Evolutionary conservation across 768 basidiomycete genomes (phyloP), one percentile per base, ranked within the genome.

Genomic region (Russula sp.): DNA sequence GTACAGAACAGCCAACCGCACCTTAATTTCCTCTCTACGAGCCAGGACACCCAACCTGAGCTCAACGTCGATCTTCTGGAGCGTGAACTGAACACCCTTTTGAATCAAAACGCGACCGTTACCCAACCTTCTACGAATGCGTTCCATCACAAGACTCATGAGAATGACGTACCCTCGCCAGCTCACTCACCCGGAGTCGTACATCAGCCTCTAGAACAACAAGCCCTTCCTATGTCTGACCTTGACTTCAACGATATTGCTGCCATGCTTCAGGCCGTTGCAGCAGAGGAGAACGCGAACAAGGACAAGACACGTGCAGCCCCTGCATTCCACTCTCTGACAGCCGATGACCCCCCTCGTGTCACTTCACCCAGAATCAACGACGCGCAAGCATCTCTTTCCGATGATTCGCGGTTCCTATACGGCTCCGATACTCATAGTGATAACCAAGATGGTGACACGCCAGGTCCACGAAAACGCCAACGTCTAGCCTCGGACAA

Each of bases 311-410:
- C 89, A 41, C 83, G 87, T 64, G 82, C 81, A 2, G 86, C 88
- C 0, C 87, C 89, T 51, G 83, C 88, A 2, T 90, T 90, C 69
- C 88, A 90, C 71, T 88, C 86, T 14, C 81, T 90, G 18, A 89
- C 86, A 18, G 82, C 83, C 41, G 80, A 76, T 49, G 80, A 81
- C 65, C 68, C 73, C 46, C 67, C 63, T 53, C 46, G 52, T 54
- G 56, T 49, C 36, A 39, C 47, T 16, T 59, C 61, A 42, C 63
- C 58, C 56, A 41, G 61, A 52, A 52, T 56, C 47, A 48, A 47
- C 22, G 51, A 59, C 48, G 13, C 57, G 42, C 62, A 47, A 22
- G 51, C 22, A 54, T 48, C 42, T 64, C 68, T 65, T 5, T 70
- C 69, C 14, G 67, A 69, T 54, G 69, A 68, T 22, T 70, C 73